Evolutionary conservation across 139 green algal genomes (phyloP).

Genomic region (Chlorella sp.): DNA sequence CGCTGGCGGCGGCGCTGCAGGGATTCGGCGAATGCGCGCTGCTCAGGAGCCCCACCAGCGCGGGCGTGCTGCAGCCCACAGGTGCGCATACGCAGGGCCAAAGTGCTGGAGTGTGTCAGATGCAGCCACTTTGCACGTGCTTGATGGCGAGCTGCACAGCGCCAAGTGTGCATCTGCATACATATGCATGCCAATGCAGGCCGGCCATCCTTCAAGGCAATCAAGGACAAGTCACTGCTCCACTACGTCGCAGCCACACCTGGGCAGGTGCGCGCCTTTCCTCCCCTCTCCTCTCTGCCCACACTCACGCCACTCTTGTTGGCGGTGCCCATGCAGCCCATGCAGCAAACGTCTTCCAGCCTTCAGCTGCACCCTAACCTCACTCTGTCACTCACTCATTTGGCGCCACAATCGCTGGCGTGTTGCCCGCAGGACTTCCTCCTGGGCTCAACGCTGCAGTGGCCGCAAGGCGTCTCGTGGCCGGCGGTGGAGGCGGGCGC

Average conservation of each 20-base stretch:
- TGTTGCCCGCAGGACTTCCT: constrained; percentile 26
- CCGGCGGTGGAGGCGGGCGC: constrained; percentile 1
- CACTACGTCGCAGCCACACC: background rate
- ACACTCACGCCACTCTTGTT: background rate
- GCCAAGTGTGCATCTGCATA: no score
- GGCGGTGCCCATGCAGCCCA: no score
- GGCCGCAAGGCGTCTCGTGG: constrained; percentile 21
- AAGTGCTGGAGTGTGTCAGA: no score
- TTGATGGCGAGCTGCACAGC: no score
- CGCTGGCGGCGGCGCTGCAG: background rate
- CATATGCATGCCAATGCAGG: no score
- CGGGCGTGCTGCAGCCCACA: background rate
- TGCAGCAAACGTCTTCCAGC: no score
- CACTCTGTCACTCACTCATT: no score
- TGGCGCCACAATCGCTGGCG: no score
- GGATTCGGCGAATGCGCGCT: background rate
- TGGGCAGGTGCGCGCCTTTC: constrained; percentile 1
- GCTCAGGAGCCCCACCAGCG: background rate
- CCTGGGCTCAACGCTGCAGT: constrained; percentile 24
- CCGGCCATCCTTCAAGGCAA: background rate
- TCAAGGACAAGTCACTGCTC: background rate
- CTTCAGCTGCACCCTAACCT: no score
- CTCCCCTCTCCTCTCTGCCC: background rate
- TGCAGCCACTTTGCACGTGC: no score
- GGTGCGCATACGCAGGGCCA: no score